Evolutionary conservation across 345 rosid genomes (phyloP), one percentile per base, ranked within the genome.

Genomic region (Lepidium aucheri): DNA sequence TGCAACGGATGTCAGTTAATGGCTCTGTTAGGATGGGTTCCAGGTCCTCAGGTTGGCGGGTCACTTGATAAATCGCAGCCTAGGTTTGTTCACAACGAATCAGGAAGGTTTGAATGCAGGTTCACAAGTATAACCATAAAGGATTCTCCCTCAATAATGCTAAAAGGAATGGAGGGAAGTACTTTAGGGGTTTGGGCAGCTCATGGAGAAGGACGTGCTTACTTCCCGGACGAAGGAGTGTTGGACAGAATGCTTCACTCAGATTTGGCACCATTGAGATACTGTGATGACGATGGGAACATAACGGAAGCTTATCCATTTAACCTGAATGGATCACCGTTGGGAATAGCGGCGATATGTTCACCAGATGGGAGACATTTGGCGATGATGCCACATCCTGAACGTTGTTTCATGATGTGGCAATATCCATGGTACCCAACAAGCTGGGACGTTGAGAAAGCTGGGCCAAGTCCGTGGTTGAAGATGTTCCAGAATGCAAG

Each of bases 341-440:
- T 87, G n/a, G 98, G 98, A 49, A 79, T 93, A 30, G 97, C 96
- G 0, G 98, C 98, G 4, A 75, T 93, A 46, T 93, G 98, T 70
- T 93, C 97, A 0, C 96, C 97, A 6, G 91, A 93, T 65, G 96
- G 98, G 12, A 81, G 98, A 73, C 97, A 93, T 80, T 81, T 93
- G 4, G 98, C 96, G 2, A 86, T 90, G 98, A 93, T 93, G 98
- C 98, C 98, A 74, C 97, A 90, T 68, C 98, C 98, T 4, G 98
- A 93, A 66, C 91, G 97, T 17, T 90, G 96, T 79, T 93, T 93
- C 82, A 74, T 93, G 83, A 93, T 93, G 98, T 93, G 97, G 98
- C 98, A 93, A 54, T 90, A 60, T 67, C 98, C 98, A 0, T 90
- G 98, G 98, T 93, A 86, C 60, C 98, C 96, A 8, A 82, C 55